Evolutionary conservation across 1,284 basidiomycete species (phyloP).

Genomic region (Cystobasidium sp.): DNA sequence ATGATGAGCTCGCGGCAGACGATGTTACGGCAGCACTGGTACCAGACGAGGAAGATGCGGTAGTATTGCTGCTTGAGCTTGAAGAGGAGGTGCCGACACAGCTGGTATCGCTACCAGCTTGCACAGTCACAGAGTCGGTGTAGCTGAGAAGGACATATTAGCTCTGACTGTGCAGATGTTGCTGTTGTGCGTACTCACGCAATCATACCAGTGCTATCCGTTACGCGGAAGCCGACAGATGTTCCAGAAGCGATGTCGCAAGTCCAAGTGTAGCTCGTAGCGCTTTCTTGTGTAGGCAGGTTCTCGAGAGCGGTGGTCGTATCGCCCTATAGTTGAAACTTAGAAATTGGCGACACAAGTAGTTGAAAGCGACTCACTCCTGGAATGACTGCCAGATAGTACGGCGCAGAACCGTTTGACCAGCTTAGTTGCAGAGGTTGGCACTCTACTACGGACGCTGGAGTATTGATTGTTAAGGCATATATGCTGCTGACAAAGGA

Average conservation of each 20-base stretch:
- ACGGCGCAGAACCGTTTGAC: background rate
- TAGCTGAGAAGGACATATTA: background rate
- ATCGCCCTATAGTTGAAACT: background rate
- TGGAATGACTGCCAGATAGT: slow-evolving; percentile 2
- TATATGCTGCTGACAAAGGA: slow-evolving; percentile 1
- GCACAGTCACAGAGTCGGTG: background rate
- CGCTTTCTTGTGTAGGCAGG: background rate
- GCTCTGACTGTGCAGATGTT: background rate
- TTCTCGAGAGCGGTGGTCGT: background rate
- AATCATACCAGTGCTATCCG: background rate
- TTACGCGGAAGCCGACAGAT: background rate
- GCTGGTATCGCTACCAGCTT: background rate
- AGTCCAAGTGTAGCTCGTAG: background rate
- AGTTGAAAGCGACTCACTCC: background rate
- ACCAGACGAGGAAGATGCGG: background rate
- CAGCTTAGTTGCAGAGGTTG: background rate
- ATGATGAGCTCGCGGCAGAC: background rate
- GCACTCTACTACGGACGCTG: background rate
- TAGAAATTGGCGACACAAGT: background rate
- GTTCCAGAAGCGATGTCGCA: background rate
- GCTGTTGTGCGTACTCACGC: background rate
- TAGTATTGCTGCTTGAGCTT: background rate
- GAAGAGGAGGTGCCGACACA: background rate
- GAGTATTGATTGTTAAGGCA: background rate
- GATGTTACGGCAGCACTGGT: background rate